These are phyloP conservation scores for Scheffersomyces segobiensis DNA, from an alignment of 1,139 yeast genomes.

Conservation along the genomic window DNA sequence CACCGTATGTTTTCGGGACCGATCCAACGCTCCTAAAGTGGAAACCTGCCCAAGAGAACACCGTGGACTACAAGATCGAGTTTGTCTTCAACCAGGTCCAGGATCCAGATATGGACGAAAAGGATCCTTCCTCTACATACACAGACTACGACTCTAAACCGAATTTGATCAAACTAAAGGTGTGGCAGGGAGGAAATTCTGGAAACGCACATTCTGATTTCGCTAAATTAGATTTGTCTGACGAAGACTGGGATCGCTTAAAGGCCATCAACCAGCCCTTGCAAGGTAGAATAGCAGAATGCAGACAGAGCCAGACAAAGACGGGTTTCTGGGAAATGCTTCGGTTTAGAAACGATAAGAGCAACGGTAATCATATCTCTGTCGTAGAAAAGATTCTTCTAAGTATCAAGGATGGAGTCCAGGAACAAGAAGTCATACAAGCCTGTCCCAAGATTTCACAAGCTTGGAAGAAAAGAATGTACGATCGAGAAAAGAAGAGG, in stretches of 20 bases:
- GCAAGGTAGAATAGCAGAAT: slow-evolving; percentile 89
- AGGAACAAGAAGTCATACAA: slow-evolving; percentile 68
- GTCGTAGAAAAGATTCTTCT: slow-evolving; percentile 81
- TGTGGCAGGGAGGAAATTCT: slow-evolving; percentile 71
- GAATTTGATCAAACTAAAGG: slow-evolving; percentile 53
- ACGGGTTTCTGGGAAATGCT: slow-evolving; percentile 77
- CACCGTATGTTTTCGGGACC: slow-evolving; percentile 87
- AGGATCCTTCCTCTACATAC: slow-evolving; percentile 74
- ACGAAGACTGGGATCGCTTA: slow-evolving; percentile 80
- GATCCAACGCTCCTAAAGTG: slow-evolving; percentile 83
- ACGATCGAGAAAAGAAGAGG: slow-evolving; percentile 21
- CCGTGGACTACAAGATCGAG: slow-evolving; percentile 80
- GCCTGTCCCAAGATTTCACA: slow-evolving; percentile 35
- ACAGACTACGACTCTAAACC: slow-evolving; percentile 85
- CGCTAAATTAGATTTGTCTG: slow-evolving; percentile 60
- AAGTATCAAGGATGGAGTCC: slow-evolving; percentile 85
- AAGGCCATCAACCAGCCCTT: slow-evolving; percentile 75
- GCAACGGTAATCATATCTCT: slow-evolving; percentile 78
- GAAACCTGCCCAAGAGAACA: slow-evolving; percentile 96
- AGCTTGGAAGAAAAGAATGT: slow-evolving; percentile 38
- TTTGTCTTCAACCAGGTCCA: slow-evolving; percentile 65
- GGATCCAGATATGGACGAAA: slow-evolving; percentile 69
- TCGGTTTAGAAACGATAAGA: slow-evolving; percentile 90
- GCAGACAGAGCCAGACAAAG: slow-evolving; percentile 54
- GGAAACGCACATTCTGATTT: slow-evolving; percentile 59